Percentiles rank a stretch among this genome's conserved stretches.
Evolutionary conservation across 75 land plant genomes (phyloP).

Genomic region (Cryptomeria japonica): DNA sequence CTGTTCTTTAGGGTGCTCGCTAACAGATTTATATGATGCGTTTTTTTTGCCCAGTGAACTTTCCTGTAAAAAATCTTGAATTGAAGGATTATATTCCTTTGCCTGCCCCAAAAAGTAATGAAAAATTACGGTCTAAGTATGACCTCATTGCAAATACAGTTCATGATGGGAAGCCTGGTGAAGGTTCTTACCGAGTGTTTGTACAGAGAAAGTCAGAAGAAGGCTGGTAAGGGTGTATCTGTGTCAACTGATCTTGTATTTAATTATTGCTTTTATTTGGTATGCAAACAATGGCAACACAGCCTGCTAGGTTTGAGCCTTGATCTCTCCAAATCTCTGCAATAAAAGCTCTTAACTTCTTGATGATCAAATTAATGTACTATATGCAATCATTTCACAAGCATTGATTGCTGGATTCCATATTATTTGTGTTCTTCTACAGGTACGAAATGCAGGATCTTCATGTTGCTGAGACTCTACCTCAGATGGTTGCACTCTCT

Average conservation of each 20-base stretch:
- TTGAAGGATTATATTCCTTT: conserved; percentile 97
- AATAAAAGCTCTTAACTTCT: not conserved
- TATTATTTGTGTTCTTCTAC: conserved; percentile 7
- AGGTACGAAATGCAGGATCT: conserved; percentile 99
- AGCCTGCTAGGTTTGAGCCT: not conserved
- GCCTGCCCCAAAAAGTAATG: conserved; percentile 52
- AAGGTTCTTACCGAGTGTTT: conserved; percentile 92
- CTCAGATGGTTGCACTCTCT: conserved; percentile 97
- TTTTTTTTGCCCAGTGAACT: conserved; percentile 70
- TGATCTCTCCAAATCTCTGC: not conserved
- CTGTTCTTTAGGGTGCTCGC: not conserved
- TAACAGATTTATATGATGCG: not conserved
- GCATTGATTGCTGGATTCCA: not conserved
- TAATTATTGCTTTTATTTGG: conserved; percentile 10
- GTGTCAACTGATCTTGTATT: not conserved
- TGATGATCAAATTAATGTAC: not conserved
- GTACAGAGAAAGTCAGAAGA: conserved; percentile 98
- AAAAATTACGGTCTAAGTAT: conserved; percentile 82
- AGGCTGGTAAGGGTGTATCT: conserved; percentile 53
- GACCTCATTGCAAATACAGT: conserved; percentile 97
- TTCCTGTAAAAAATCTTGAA: conserved; percentile 97
- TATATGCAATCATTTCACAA: not conserved
- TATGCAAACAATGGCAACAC: not conserved
- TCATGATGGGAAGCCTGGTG: conserved; percentile 99
- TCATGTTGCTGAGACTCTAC: conserved; percentile 90